phyloP scores from a whole-genome alignment of 106 monocot species.

The Hemerocallis citrina region DNA sequence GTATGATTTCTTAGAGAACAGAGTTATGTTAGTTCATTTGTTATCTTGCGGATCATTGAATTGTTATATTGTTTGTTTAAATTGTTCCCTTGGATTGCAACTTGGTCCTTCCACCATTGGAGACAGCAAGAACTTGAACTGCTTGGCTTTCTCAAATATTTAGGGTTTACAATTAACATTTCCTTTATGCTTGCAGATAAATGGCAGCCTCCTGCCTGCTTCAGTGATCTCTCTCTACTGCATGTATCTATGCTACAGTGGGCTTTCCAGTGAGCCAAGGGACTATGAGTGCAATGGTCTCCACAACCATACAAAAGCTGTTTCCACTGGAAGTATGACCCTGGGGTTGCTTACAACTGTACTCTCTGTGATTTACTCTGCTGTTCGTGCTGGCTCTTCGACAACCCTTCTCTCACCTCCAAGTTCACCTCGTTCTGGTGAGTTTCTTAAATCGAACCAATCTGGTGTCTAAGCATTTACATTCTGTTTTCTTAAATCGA shows the following conservation, averaged over 20 bases:
- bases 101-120: neutral
- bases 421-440: conserved; percentile 73
- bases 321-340: conserved; percentile 91
- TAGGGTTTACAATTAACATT: neutral
- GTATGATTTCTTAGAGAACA: too few species aligned
- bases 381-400: conserved; percentile 98
- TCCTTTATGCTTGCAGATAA: conserved; percentile 46
- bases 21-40: too few species aligned
- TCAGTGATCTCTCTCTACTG: conserved; percentile 89
- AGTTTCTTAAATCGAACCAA: neutral
- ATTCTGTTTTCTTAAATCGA: neutral
- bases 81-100: neutral
- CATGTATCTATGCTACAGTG: conserved; percentile 93
- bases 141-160: neutral
- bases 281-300: conserved; percentile 94
- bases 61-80: neutral
- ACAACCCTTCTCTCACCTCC: conserved; percentile 77
- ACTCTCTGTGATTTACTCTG: conserved; percentile 94
- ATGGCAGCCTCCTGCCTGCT: conserved; percentile 93
- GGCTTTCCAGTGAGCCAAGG: conserved; percentile 88
- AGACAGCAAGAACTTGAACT: neutral
- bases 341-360: conserved; percentile 86
- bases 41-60: neutral
- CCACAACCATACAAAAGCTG: conserved; percentile 77
- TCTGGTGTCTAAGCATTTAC: too few species aligned